Evolutionary conservation across 129 eudicot genomes (phyloP), one percentile per base, ranked within the genome.

Genomic region (Flaveria ramosissima): DNA sequence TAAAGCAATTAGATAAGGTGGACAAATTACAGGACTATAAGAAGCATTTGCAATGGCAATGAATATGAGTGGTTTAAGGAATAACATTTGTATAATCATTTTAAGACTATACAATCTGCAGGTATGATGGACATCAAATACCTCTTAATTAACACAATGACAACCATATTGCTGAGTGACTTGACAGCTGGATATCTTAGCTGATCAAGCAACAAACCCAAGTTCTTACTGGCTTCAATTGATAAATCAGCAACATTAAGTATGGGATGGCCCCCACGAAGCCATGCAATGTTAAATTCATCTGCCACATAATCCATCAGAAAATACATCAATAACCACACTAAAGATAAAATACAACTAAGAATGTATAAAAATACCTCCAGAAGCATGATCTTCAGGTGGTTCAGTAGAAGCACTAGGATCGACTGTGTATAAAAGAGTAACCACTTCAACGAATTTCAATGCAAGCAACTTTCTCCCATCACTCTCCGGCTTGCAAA

Each of bases 221-320:
- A 64, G 81, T 90, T 89, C 75, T 76, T 80, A 84, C 92, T 92
- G 41, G 99, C 99, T 91, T 95, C 96, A 73, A 80, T 32, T 55
- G 99, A 89, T 77, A 88, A 79, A 80, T 95, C 96, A 71, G 95
- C 90, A 85, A 89, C 88, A 84, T 92, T 89, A 57, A 95, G 96
- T 27, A 89, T n/a, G 16, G 97, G 95, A 85, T 95, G 99, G 55
- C 99, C 99, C 77, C 92, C 92, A 64, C 96, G 97, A 76, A 95
- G 89, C 97, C 99, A 95, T 72, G 99, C 88, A 53, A 95, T 83
- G 78, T 89, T 95, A 80, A 95, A 91, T 53, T 87, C 92, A 62
- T 78, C 92, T 70, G 82, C 50, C 81, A 79, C 47, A 36, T 36
- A 78, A 68, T 50, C 59, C 17, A 65, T 27, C 41, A 73, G 17